Base-by-base conservation (phyloP, 1,139 yeast species). In the Saccharomyces hybrid region DNA sequence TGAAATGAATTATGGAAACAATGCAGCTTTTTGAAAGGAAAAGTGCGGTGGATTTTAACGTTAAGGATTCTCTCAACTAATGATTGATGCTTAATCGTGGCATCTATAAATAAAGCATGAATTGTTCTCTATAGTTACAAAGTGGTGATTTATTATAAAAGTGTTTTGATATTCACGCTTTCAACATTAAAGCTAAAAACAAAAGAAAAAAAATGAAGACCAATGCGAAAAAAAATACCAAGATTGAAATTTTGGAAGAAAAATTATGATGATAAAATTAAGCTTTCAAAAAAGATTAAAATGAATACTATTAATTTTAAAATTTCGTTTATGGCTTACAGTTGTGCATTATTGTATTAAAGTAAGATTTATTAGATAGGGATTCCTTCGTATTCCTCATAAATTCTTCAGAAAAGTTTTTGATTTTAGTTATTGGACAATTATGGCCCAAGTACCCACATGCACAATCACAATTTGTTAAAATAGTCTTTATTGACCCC, bases 381-480 rank as follows among this genome's bases (percentile, higher is more conserved):
- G 44, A 16, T 38, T 38, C 25, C n/a, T 38, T 38, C 26, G 44
- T 20, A 38, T 38, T 16, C 20, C 20, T 38, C 44, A 20, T 38
- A 2, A 38, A 38, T 38, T 38, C 25, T 20, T 38, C 44, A 20
- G 44, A 38, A 11, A 38, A 38, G 11, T 38, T 38, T 20, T 38
- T 38, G 26, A 38, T 38, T 38, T 38, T 38, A 57, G 76, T 74
- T 8, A 86, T 71, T 26, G 79, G 75, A 71, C 93, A 86, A 14
- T 76, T 78, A 47, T 72, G 72, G 28, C 73, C 72, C 16, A 74
- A 67, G 32, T 72, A 67, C 14, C 75, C 74, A 26, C 86, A 81
- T 1, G 85, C 88, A 69, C 96, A 88, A 25, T 88, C 95, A 59
- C 85, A 80, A 64, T 84, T 78, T 53, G 84, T 76, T 59, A 84